Evolutionary conservation across 2,329 filamentous ascomycete species (phyloP).

Genomic region (Chaetomiaceae sp.): DNA sequence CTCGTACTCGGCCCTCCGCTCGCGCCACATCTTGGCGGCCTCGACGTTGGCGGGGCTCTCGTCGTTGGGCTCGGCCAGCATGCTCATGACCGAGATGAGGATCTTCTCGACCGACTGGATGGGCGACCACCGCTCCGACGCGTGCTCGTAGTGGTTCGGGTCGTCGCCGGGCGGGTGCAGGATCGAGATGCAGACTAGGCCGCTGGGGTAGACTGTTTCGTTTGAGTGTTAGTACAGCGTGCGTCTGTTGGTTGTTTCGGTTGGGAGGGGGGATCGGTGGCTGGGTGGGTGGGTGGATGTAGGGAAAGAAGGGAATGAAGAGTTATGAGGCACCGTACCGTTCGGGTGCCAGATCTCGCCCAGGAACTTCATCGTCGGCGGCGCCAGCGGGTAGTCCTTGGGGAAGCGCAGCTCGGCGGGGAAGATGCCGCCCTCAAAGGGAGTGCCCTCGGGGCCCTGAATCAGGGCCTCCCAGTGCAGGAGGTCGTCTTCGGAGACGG

Average conservation of each 20-base stretch:
- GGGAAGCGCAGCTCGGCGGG: slow-evolving; percentile 93
- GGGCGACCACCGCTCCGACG: slow-evolving; percentile 90
- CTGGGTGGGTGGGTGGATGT: slow-evolving; percentile 1
- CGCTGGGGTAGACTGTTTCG: slow-evolving; percentile 67
- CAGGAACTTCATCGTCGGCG: slow-evolving; percentile 92
- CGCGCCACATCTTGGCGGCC: slow-evolving; percentile 93
- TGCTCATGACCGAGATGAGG: slow-evolving; percentile 93
- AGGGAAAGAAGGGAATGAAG: background rate
- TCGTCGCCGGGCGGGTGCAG: slow-evolving; percentile 94
- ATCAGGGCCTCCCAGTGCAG: slow-evolving; percentile 96
- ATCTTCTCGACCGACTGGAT: slow-evolving; percentile 99
- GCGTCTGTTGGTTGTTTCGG: slow-evolving; percentile 32
- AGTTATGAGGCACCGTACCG: slow-evolving; percentile 48
- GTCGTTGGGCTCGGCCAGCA: slow-evolving; percentile 95
- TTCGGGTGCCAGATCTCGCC: slow-evolving; percentile 97
- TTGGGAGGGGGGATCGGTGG: slow-evolving; percentile 3
- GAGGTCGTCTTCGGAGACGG: slow-evolving; percentile 89
- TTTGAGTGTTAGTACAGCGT: slow-evolving; percentile 54
- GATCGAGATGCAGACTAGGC: slow-evolving; percentile 96
- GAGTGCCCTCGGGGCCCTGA: slow-evolving; percentile 89
- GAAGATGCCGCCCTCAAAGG: slow-evolving; percentile 93
- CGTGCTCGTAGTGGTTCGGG: slow-evolving; percentile 96
- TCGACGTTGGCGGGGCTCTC: slow-evolving; percentile 96
- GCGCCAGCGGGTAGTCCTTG: slow-evolving; percentile 92
- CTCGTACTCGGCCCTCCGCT: slow-evolving; percentile 79